Base-by-base conservation (phyloP, 768 basidiomycete genomes). In the Podaxis sp. region DNA sequence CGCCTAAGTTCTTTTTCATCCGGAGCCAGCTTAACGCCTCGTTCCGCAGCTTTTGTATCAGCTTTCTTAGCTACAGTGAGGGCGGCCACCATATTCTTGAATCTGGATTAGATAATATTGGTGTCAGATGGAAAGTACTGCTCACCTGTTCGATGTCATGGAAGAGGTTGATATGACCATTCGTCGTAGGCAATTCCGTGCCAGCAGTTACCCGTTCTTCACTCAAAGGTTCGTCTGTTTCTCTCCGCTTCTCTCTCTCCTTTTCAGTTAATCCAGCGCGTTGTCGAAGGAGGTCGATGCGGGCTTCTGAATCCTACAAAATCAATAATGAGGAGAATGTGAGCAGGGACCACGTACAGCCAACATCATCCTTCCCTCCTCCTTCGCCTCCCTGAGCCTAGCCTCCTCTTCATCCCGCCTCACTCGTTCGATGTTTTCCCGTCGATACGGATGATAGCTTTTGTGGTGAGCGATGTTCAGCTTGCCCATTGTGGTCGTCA, bases 391-490 rank as follows among this genome's bases (percentile, higher is more conserved):
- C 65, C 89, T 81, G 41, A 74, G 75, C 2, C 80, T 76, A 13
- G 90, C 93, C 71, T 88, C 90, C 69, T 90, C 93, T 75, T 95
- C 92, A 82, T 95, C 92, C 62, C 71, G 75, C n/a, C 86, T 78
- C 1, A 95, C 91, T 20, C 83, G 84, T 63, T 92, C 91, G 63
- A 94, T 91, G 69, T 95, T 95, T 72, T 95, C 93, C 48, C 87
- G 75, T 41, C 92, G 77, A 70, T 94, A 94, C 0, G 92, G 92
- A 66, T 95, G 92, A 73, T 94, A 94, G 1, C 91, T 93, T 71
- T 95, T 95, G 79, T 93, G 92, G 73, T 94, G 92, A 12, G 92
- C 92, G 72, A 94, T 93, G 71, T 93, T 93, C 24, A 94, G 82
- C 70, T 91, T 91, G 28, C 90, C 91, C 91, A 93, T 93, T 51